These are phyloP conservation scores for Clonostachys rosea DNA, from an alignment of 2,329 filamentous ascomycete genomes.

Conservation along the genomic window DNA sequence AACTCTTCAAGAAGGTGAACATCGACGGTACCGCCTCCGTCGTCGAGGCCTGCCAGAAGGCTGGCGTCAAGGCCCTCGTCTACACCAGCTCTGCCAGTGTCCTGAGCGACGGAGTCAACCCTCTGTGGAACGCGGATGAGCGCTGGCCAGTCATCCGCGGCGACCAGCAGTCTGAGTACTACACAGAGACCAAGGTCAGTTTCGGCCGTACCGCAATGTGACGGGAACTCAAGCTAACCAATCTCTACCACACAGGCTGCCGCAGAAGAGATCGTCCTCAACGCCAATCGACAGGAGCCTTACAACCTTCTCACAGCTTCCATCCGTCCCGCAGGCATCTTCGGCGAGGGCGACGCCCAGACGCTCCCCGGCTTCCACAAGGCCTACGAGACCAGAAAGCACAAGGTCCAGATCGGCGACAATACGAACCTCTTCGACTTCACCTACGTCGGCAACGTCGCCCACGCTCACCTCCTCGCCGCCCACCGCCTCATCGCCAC, in stretches of 20 bases:
- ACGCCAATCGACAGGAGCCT: slow-evolving; percentile 60
- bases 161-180: slow-evolving; percentile 70
- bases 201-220: not conserved
- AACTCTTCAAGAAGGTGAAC: slow-evolving; percentile 76
- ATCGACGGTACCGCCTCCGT: slow-evolving; percentile 79
- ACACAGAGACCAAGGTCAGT: slow-evolving; percentile 81
- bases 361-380: slow-evolving; percentile 69
- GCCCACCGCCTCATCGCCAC: slow-evolving; percentile 66
- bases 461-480: slow-evolving; percentile 79
- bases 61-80: slow-evolving; percentile 75
- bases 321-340: slow-evolving; percentile 83
- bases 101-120: slow-evolving; percentile 73
- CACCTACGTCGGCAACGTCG: slow-evolving; percentile 60
- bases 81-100: slow-evolving; percentile 90
- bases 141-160: slow-evolving; percentile 72
- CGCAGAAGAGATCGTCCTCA: slow-evolving; percentile 76
- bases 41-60: slow-evolving; percentile 65
- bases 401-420: slow-evolving; percentile 75
- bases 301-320: slow-evolving; percentile 69
- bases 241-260: slow-evolving; percentile 45
- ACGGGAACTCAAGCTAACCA: not conserved
- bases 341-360: slow-evolving; percentile 84
- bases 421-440: slow-evolving; percentile 61
- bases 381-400: slow-evolving; percentile 63
- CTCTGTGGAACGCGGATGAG: slow-evolving; percentile 84